Conservation (phyloP, 441 rosid species). For the Brassica hybrid region DNA sequence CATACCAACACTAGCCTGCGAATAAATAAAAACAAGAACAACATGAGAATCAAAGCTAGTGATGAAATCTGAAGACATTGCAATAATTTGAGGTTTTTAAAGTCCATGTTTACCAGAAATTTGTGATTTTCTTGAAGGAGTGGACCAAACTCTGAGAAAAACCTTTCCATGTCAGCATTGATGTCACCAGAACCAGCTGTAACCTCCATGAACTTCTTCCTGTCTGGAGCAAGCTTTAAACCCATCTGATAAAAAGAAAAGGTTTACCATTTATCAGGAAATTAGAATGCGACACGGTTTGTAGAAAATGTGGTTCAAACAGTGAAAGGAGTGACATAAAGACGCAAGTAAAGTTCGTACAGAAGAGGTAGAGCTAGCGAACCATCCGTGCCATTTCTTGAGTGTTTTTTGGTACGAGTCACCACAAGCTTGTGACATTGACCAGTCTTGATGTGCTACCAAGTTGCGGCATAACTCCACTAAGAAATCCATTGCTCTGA, state of each 20-base stretch:
- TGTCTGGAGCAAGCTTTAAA: no score
- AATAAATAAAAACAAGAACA: conserved; percentile 4
- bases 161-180: no score
- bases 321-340: neutral
- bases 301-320: neutral
- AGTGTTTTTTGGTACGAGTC: conserved; percentile 80
- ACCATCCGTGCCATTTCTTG: conserved; percentile 90
- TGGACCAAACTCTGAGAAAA: no score
- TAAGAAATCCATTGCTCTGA: conserved; percentile 93
- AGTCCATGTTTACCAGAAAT: no score
- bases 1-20: conserved; percentile 81
- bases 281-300: conserved; percentile 18
- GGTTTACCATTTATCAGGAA: neutral
- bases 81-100: no score
- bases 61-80: no score
- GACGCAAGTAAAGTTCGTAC: conserved; percentile 43
- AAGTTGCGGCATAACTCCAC: conserved; percentile 80
- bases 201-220: no score
- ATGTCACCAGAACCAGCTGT: no score
- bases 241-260: no score
- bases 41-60: neutral
- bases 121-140: no score
- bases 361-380: conserved; percentile 85
- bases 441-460: conserved; percentile 41
- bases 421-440: conserved; percentile 69